Evolutionary conservation across 805 yeast species (phyloP).

Genomic region (Kluyveromyces nonfermentans): DNA sequence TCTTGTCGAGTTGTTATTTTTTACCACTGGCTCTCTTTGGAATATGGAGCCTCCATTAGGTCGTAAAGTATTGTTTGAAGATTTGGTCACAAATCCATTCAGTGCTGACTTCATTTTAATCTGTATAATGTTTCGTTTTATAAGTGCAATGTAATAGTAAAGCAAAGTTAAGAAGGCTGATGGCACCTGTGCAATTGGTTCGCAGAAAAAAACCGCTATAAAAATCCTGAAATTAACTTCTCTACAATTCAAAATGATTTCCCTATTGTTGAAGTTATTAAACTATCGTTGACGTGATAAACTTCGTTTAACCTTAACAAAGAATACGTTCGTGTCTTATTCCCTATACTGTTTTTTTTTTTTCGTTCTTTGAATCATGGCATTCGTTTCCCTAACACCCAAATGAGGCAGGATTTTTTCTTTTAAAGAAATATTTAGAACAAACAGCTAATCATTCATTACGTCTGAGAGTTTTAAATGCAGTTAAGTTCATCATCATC

Average conservation of each 20-base stretch:
- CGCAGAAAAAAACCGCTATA: background rate
- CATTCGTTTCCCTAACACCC: background rate
- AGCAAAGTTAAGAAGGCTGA: background rate
- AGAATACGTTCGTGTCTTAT: too few relatives aligned
- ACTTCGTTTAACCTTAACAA: too few relatives aligned
- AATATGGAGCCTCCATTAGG: slow-evolving; percentile 1
- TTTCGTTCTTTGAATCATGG: background rate
- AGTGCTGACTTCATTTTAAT: slow-evolving; percentile 1
- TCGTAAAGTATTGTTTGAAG: background rate
- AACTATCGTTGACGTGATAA: too few relatives aligned
- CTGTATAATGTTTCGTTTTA: background rate
- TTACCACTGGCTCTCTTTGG: slow-evolving; percentile 6
- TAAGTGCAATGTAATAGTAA: background rate
- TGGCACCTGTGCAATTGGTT: background rate
- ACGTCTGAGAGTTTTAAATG: background rate
- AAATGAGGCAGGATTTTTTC: background rate
- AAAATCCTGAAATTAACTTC: background rate
- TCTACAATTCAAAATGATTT: background rate
- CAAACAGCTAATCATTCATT: background rate
- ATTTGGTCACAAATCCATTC: slow-evolving; percentile 2
- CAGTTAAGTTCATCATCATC: background rate
- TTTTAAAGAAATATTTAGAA: too few relatives aligned
- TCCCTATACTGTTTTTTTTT: too few relatives aligned
- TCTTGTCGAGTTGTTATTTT: slow-evolving; percentile 6
- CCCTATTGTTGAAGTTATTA: background rate